phyloP scores from a whole-genome alignment of 148 eudicot genomes.

The Spergularia marina region DNA sequence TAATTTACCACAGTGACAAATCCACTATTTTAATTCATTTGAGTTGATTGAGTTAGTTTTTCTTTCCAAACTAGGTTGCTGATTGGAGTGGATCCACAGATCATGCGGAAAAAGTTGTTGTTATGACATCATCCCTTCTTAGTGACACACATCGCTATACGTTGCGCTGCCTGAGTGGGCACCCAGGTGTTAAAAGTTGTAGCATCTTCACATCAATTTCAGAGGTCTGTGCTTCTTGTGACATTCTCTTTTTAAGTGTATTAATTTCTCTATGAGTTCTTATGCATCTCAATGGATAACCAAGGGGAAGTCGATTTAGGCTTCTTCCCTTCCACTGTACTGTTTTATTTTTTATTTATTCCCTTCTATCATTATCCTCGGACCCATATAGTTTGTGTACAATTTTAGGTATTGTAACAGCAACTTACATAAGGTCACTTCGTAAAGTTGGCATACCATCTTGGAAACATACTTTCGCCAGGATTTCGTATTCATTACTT shows the following conservation, averaged over 20 bases:
- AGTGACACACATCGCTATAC: conserved; percentile 93
- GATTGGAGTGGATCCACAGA: conserved; percentile 53
- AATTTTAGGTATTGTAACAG: too few species aligned
- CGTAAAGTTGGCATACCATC: not conserved
- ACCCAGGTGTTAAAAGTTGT: conserved; percentile 56
- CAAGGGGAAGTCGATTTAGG: too few species aligned
- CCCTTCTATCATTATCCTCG: not conserved
- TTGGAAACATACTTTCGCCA: not conserved
- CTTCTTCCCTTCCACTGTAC: too few species aligned
- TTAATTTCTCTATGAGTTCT: not conserved
- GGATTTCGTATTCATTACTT: not conserved
- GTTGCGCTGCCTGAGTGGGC: conserved; percentile 71
- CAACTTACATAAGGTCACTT: too few species aligned
- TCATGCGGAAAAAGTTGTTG: conserved; percentile 58
- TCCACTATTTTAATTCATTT: not conserved
- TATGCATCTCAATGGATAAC: conserved; percentile 5
- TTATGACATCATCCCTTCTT: conserved; percentile 72
- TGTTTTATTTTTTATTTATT: too few species aligned
- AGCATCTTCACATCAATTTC: conserved; percentile 78
- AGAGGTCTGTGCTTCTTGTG: conserved; percentile 50
- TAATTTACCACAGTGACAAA: not conserved
- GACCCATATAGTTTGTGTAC: too few species aligned
- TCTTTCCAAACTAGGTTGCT: conserved; percentile 48
- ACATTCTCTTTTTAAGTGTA: not conserved
- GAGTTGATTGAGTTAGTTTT: not conserved